Evolutionary conservation across 345 rosid species (phyloP), one percentile per base, ranked within the genome.

Genomic region (Carallia pectinifolia): DNA sequence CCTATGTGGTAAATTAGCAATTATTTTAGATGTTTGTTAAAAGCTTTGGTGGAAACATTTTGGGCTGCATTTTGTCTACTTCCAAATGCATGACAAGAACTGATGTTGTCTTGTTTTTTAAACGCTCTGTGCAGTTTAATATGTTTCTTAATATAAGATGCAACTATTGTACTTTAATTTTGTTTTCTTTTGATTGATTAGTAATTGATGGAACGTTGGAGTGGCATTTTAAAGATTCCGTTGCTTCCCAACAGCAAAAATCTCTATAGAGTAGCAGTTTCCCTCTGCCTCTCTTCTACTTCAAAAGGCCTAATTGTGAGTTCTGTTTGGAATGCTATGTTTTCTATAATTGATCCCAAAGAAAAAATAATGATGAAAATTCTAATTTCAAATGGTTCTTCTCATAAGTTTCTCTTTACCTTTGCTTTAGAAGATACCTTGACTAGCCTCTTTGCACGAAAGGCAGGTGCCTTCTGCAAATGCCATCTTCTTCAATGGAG

Each of bases 401-500:
- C 27, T 38, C 58, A 10, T 64, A 3, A 6, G 2, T 52, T 18
- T 56, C 27, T 8, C 1, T 12, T 31, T 44, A 8, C 30, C 31
- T 3, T 15, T 40, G 18, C 40, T 48, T 16, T 15, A 16, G 6
- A 29, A 17, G 44, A 17, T 30, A 29, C 9, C 29, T 12, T 37
- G n/a, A 39, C 37, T 29, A 15, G 7, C 61, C 16, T 59, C n/a
- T 61, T 6, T 44, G 55, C n/a, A 27, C 66, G 75, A 54, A 60
- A 4, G 39, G 13, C 74, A 89, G 87, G 86, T 79, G 23, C 96
- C 97, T 77, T 81, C 76, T 54, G 93, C 87, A 54, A 91, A 94
- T 61, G 87, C 81, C 19, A 84, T 91, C 44, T 88, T 91, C 79
- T 87, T 94, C 69, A 82, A 62, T 65, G 97, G 97, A 15, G 98